Evolutionary conservation across 352 stramenopile species (phyloP), one percentile per base, ranked within the genome.

Genomic region (Globisporangium iwayamae): DNA sequence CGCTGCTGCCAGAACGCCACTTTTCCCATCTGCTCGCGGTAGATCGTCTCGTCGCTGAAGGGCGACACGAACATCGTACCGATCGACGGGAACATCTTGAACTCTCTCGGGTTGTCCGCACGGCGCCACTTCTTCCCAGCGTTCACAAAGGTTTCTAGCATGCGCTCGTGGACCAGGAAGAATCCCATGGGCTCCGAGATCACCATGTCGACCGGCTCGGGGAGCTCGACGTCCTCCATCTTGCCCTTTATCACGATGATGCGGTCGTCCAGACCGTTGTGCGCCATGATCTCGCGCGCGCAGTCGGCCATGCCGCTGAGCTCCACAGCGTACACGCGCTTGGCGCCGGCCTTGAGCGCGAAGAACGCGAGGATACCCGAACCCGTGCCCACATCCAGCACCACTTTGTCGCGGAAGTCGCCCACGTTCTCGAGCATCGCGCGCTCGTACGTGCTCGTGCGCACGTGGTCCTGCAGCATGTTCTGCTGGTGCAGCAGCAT

Each of bases 171-270:
- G 45, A 99, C 86, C 28, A 99, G 90, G 71, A 99, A 99, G 78
- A 99, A 99, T 25, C 98, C 98, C 98, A 99, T 99, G 81, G 97
- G 98, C 80, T 99, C 97, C 3, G 93, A 98, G 20, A 99, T 93
- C 34, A 99, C 98, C 58, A 99, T 96, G 73, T 99, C 98, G 6
- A 99, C 97, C 57, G 85, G 87, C 60, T 98, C 93, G 0, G 97
- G 95, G 30, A 99, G 79, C 66, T 97, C 69, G 30, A 99, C 87
- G 8, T 98, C 93, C 76, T 99, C 98, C 64, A 99, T 97, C 62
- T 98, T 97, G 50, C 96, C 91, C 70, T 99, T 92, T 70, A 99
- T 96, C 16, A 99, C 96, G 10, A 95, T 94, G 39, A 99, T 97
- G 60, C 98, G 94, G 69, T 99, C 84, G 59, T 83, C 75, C 11